A percentile compares a stretch with the other conserved stretches of the same genome.
These are phyloP conservation scores for Sarocladium strictum DNA, from an alignment of 2,329 filamentous ascomycete species.

Conservation along the genomic window DNA sequence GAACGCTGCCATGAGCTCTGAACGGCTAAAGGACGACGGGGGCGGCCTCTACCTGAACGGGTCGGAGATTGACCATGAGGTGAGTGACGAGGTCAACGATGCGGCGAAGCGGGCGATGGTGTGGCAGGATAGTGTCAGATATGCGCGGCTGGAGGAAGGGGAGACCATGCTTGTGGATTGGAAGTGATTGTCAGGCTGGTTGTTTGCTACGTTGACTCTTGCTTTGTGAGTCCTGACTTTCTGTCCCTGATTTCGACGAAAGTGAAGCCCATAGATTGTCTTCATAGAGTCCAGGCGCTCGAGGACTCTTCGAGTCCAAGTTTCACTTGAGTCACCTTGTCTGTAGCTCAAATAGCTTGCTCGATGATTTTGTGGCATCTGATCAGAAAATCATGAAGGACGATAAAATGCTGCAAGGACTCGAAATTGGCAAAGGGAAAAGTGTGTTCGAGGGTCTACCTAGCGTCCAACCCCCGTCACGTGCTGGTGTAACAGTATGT, in stretches of 20 bases:
- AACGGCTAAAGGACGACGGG: slow-evolving; percentile 17
- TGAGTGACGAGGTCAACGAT: slow-evolving; percentile 25
- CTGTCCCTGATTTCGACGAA: neutral
- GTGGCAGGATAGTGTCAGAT: slow-evolving; percentile 25
- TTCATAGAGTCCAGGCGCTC: neutral
- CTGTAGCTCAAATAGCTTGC: neutral
- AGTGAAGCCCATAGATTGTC: neutral
- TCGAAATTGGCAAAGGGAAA: neutral
- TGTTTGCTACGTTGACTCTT: neutral
- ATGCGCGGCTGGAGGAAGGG: slow-evolving; percentile 17
- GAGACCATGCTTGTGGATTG: slow-evolving; percentile 23
- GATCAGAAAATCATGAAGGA: neutral
- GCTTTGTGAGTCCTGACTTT: neutral
- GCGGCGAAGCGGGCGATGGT: slow-evolving; percentile 21
- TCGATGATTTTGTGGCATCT: neutral
- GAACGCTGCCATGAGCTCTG: slow-evolving; percentile 24
- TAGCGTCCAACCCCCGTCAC: too few relatives aligned
- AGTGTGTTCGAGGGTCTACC: neutral
- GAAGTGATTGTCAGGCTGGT: slow-evolving; percentile 14
- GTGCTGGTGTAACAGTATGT: too few relatives aligned
- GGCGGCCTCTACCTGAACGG: slow-evolving; percentile 30
- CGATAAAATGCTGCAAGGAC: neutral
- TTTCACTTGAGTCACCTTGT: neutral
- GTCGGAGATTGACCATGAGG: slow-evolving; percentile 20
- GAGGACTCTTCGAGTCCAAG: neutral